These are phyloP conservation scores for Cadophora malorum DNA, from an alignment of 2,329 filamentous ascomycete species.

Conservation along the genomic window DNA sequence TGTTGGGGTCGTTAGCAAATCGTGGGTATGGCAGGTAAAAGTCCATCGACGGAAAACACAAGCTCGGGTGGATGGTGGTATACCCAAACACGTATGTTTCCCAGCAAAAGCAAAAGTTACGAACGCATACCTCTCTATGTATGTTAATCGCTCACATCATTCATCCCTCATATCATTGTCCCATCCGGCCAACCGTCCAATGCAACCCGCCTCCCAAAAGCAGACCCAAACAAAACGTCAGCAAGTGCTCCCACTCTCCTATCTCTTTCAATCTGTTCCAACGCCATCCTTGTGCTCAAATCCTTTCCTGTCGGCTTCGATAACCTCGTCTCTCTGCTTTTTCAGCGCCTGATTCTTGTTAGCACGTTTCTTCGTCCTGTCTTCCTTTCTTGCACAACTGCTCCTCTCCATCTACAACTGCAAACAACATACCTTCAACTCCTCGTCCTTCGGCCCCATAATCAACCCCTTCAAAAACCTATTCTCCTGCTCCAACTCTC, in stretches of 20 bases:
- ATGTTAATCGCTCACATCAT: background rate
- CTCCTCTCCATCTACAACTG: no score
- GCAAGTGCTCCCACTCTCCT: background rate
- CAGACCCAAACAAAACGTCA: background rate
- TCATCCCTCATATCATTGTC: background rate
- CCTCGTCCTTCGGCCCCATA: slow-evolving; percentile 74
- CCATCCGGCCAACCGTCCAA: background rate
- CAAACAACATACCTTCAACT: slow-evolving; percentile 44
- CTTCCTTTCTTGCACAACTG: no score
- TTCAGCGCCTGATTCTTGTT: slow-evolving; percentile 10
- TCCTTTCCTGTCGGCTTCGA: slow-evolving; percentile 16
- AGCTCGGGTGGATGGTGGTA: background rate
- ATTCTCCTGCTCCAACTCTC: slow-evolving; percentile 79
- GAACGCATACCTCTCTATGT: background rate
- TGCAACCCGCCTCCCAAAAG: background rate
- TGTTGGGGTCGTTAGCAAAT: background rate
- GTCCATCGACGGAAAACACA: background rate
- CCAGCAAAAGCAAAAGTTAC: background rate
- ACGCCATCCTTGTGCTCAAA: slow-evolving; percentile 18
- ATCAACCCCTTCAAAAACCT: slow-evolving; percentile 80
- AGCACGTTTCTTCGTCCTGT: background rate
- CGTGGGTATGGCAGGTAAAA: background rate
- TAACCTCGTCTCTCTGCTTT: slow-evolving; percentile 18
- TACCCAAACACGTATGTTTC: slow-evolving; percentile 5
- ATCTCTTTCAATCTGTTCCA: slow-evolving; percentile 15